These are phyloP conservation scores for Microthlaspi erraticum DNA, from an alignment of 345 rosid species.

Conservation along the genomic window DNA sequence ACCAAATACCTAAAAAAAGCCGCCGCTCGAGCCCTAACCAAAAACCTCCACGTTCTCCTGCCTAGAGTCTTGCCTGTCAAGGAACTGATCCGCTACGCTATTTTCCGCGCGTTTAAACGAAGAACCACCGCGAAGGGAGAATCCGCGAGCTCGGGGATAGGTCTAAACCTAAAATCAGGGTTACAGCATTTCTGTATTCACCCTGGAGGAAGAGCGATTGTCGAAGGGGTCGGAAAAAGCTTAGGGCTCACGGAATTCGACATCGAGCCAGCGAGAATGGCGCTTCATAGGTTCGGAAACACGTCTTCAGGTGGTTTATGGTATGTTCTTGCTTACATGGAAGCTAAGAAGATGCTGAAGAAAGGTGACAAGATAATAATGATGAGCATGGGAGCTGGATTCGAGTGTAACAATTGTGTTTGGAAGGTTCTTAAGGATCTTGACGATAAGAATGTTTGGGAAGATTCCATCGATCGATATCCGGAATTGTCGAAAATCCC, in stretches of 20 bases:
- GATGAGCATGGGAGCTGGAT: constrained; percentile 75
- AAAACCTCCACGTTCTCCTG: constrained; percentile 59
- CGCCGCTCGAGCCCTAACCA: constrained; percentile 50
- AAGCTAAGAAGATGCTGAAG: constrained; percentile 63
- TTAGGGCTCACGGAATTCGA: constrained; percentile 62
- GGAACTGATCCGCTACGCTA: constrained; percentile 42
- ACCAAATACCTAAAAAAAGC: constrained; percentile 43
- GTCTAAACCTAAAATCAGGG: constrained; percentile 44
- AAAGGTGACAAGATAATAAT: constrained; percentile 54
- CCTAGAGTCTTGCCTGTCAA: constrained; percentile 61
- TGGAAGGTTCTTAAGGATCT: constrained; percentile 61
- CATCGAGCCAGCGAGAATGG: constrained; percentile 81
- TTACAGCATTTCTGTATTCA: constrained; percentile 46
- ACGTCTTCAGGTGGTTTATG: constrained; percentile 83
- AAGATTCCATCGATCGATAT: constrained; percentile 38
- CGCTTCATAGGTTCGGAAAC: constrained; percentile 79
- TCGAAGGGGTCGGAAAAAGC: constrained; percentile 66
- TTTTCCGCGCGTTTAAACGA: constrained; percentile 29
- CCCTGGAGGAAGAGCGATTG: constrained; percentile 58
- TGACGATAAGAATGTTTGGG: constrained; percentile 42
- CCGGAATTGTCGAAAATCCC: constrained; percentile 35
- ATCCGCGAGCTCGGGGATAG: constrained; percentile 26
- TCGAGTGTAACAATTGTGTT: constrained; percentile 62
- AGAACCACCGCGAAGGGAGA: constrained; percentile 37
- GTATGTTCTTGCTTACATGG: constrained; percentile 80